Conservation (phyloP, 2,329 filamentous ascomycete species). For the Ceratocystis diversiconidia region DNA sequence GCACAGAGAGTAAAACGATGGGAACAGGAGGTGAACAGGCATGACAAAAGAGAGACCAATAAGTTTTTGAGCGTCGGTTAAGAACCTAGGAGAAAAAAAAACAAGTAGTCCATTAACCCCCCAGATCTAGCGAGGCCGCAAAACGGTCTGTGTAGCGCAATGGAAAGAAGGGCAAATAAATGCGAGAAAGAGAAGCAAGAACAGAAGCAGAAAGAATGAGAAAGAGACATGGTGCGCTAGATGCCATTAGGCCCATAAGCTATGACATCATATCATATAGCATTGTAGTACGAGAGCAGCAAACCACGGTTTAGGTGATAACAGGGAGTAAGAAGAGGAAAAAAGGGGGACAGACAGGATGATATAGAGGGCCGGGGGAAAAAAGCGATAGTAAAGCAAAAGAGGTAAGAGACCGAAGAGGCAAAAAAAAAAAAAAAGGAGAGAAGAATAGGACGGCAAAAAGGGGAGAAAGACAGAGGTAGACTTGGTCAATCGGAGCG, state of each 20-base stretch:
- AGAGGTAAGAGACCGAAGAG: background rate
- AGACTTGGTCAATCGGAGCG: background rate
- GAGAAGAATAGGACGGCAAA: background rate
- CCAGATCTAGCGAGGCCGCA: background rate
- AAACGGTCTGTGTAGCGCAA: background rate
- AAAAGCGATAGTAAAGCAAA: background rate
- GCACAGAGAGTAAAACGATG: background rate
- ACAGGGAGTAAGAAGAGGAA: background rate
- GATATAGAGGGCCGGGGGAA: too few species aligned
- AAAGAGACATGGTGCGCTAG: background rate
- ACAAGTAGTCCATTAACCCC: background rate
- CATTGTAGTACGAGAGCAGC: background rate
- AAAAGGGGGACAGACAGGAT: background rate
- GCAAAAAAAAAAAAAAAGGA: background rate
- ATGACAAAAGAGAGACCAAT: background rate
- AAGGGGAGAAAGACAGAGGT: background rate
- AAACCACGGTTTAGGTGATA: background rate
- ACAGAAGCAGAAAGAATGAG: background rate
- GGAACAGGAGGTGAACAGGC: background rate
- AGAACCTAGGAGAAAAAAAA: background rate
- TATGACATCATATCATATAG: background rate
- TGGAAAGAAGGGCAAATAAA: background rate
- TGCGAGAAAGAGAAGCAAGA: background rate
- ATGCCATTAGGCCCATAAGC: background rate
- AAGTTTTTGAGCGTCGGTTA: too few species aligned